Base-by-base conservation (phyloP, 1,139 yeast species). In the Hansenula lynferdii region DNA sequence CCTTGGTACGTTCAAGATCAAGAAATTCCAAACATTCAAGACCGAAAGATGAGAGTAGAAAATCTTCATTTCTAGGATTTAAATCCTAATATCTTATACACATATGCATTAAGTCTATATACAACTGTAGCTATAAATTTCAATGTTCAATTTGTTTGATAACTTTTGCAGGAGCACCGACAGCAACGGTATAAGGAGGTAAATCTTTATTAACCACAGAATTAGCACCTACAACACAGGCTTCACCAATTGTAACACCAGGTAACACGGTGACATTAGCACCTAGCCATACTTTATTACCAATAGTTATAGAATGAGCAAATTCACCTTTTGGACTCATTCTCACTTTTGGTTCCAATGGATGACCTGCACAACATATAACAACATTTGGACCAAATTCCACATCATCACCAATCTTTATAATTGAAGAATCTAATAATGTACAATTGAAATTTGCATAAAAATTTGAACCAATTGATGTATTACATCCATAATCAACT, bases 281-380 rank as follows among this genome's bases (percentile, higher is more conserved):
- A 8, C 85, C 85, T 33, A 82, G 62, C 90, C 90, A 82, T n/a
- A 77, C 83, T 42, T 75, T 72, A 51, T 77, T 67, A 0, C 83
- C 86, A 19, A 82, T 77, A 3, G 60, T 64, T 24, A 82, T 70
- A 4, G 84, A 80, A 28, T 55, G 53, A 0, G 82, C 80, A 47
- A 62, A 72, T 51, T 80, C 85, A 18, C 67, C 67, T 1, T 67
- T 70, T 0, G 57, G 59, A 18, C 54, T 45, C 8, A 42, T 36
- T 38, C 89, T 62, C 37, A 62, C 58, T 15, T 61, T 50, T 0
- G 81, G 73, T 41, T 77, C 81, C 4, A 70, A 53, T 3, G 84
- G 82, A 51, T 82, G 90, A 0, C 80, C 70, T 2, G 86, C 85
- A 2, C 86, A 75, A 30, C 72, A 62, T 36, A 82, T 62, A 2